phyloP scores from a whole-genome alignment of 352 stramenopile species.

The Globisporangium abappressorium region DNA sequence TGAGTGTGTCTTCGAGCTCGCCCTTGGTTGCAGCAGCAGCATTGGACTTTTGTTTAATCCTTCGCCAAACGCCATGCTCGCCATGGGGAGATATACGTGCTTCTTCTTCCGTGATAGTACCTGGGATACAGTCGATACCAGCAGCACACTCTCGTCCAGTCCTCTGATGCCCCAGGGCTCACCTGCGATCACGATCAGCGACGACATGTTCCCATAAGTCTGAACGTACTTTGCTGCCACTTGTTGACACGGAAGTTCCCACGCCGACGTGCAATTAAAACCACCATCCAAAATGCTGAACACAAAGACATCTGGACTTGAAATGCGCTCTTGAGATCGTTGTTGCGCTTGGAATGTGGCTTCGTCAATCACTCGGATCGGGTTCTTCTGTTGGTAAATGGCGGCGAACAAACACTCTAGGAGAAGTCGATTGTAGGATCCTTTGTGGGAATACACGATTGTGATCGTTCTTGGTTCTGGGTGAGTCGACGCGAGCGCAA shows the following conservation, averaged over 20 bases:
- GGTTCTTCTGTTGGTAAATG: neutral
- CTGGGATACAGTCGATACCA: too few relatives aligned
- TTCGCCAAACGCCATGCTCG: slow-evolving; percentile 44
- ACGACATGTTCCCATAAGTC: too few relatives aligned
- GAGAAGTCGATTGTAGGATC: slow-evolving; percentile 15
- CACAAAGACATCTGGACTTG: slow-evolving; percentile 30
- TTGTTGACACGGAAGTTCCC: too few relatives aligned
- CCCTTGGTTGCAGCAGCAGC: slow-evolving; percentile 20
- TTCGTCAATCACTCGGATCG: slow-evolving; percentile 32
- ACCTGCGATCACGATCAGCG: too few relatives aligned
- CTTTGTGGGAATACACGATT: slow-evolving; percentile 19
- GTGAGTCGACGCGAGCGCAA: slow-evolving; percentile 6
- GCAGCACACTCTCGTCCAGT: too few relatives aligned
- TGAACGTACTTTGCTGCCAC: too few relatives aligned
- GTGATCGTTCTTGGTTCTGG: neutral
- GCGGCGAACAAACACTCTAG: too few relatives aligned
- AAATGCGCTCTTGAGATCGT: neutral
- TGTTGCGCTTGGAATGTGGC: slow-evolving; percentile 2
- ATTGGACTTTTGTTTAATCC: slow-evolving; percentile 23
- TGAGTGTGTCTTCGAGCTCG: neutral
- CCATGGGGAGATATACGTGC: slow-evolving; percentile 23
- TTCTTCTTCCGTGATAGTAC: slow-evolving; percentile 19
- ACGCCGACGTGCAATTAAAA: too few relatives aligned
- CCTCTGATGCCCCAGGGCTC: too few relatives aligned
- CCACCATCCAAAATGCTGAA: too few relatives aligned